A percentile compares a stretch with the other conserved stretches of the same genome.
phyloP scores from a whole-genome alignment of 352 stramenopile species.

The Phytophthora colocasiae region DNA sequence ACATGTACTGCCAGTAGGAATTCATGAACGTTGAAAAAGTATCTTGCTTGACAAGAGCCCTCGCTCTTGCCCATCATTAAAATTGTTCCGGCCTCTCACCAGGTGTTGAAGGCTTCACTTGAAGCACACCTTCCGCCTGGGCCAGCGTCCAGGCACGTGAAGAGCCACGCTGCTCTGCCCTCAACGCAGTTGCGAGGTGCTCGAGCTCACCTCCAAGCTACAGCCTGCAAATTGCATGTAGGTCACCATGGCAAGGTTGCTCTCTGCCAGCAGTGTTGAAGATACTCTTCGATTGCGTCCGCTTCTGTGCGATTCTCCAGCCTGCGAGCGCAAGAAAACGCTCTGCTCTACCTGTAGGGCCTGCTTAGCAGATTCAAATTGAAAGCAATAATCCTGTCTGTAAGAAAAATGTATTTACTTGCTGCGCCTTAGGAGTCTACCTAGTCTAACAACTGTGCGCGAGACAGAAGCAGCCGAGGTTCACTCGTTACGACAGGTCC shows the following conservation, averaged over 20 bases:
- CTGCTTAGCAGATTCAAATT: too few species aligned
- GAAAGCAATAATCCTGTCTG: too few species aligned
- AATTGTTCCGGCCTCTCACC: constrained; percentile 29
- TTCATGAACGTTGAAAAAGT: constrained; percentile 13
- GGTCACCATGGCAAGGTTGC: not conserved
- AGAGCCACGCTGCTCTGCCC: not conserved
- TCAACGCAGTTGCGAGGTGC: not conserved
- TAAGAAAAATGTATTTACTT: constrained; percentile 3
- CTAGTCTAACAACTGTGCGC: too few species aligned
- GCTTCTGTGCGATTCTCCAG: not conserved
- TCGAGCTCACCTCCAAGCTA: too few species aligned
- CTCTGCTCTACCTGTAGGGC: too few species aligned
- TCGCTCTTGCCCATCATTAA: constrained; percentile 16
- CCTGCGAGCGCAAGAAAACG: too few species aligned
- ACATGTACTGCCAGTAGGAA: constrained; percentile 12
- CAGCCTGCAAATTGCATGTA: not conserved
- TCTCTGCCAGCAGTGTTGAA: constrained; percentile 3
- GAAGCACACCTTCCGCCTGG: not conserved
- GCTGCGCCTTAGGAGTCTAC: too few species aligned
- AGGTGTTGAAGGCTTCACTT: too few species aligned
- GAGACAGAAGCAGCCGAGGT: too few species aligned
- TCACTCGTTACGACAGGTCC: not conserved
- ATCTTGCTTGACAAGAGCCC: constrained; percentile 20
- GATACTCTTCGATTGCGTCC: not conserved
- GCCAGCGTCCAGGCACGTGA: not conserved